Percentiles rank a stretch among this genome's conserved stretches.
phyloP scores from a whole-genome alignment of 805 yeast genomes.

The Pichia nakasei region DNA sequence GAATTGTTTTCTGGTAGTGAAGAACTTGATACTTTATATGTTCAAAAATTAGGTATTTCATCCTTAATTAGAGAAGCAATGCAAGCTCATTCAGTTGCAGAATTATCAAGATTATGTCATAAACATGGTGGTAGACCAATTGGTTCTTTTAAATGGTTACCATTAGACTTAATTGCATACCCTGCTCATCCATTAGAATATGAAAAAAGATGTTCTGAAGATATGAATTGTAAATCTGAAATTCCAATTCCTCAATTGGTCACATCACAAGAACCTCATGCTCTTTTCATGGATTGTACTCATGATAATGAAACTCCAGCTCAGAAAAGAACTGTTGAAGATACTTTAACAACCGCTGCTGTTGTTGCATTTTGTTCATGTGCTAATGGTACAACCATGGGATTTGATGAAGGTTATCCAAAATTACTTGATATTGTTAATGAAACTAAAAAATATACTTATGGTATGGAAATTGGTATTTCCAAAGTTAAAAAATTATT shows the following conservation, averaged over 20 bases:
- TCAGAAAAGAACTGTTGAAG: slow-evolving; percentile 88
- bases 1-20: slow-evolving; percentile 92
- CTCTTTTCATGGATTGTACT: slow-evolving; percentile 94
- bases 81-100: slow-evolving; percentile 90
- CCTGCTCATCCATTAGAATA: slow-evolving; percentile 41
- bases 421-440: slow-evolving; percentile 68
- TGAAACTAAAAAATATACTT: slow-evolving; percentile 58
- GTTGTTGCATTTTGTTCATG: slow-evolving; percentile 87
- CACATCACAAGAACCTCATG: slow-evolving; percentile 74
- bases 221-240: slow-evolving; percentile 42
- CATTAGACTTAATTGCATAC: slow-evolving; percentile 65
- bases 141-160: slow-evolving; percentile 79
- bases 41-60: slow-evolving; percentile 82
- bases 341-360: slow-evolving; percentile 91
- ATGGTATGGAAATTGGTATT: slow-evolving; percentile 72
- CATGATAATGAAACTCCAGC: slow-evolving; percentile 90
- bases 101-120: slow-evolving; percentile 77
- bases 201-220: slow-evolving; percentile 16
- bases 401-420: slow-evolving; percentile 91
- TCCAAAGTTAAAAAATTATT: slow-evolving; percentile 58
- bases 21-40: slow-evolving; percentile 80
- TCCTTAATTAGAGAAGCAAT: slow-evolving; percentile 92
- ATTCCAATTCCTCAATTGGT: slow-evolving; percentile 60
- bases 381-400: slow-evolving; percentile 90
- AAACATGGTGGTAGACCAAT: slow-evolving; percentile 93